Base-by-base conservation (phyloP, 2,329 filamentous ascomycete species). In the Pseudopyricularia javanii region DNA sequence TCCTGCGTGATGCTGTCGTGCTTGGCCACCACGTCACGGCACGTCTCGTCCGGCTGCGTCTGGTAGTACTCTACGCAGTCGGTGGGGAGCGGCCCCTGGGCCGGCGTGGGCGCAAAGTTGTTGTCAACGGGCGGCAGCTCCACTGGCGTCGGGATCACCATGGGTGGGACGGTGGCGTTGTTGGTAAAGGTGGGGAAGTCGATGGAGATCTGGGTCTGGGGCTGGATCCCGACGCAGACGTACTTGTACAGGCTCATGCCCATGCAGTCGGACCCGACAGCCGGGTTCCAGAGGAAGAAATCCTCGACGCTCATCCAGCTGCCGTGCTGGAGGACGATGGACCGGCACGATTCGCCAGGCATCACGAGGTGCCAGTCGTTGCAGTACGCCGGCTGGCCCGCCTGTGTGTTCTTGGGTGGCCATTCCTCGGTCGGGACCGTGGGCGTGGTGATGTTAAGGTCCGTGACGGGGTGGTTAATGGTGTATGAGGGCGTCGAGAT, bases 161-260 rank as follows among this genome's bases (percentile, higher is more conserved):
- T 40, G 48, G 48, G 48, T 7, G 48, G 48, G 28, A 43, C 35
- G 35, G 26, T 35, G 37, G 15, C 50, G 26, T 37, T 17, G 35
- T 22, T 47, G 37, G 26, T 45, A 22, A 28, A 14, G 15, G 35
- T 24, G 37, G 26, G 22, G 14, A 70, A 69, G 57, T 71, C 71
- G 32, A 77, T 78, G 3, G 68, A 66, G 0, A 61, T 63, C 5
- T 75, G 73, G 0, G 69, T 81, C 55, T 50, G 70, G 7, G 58
- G 57, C 7, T 86, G 81, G 82, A 62, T 80, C 53, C 35, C 49
- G 40, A 59, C 52, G 49, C 53, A 55, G 43, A 52, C 54, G 32
- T 54, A 59, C 8, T 52, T 52, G 45, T 54, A 48, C 7, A 50
- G 32, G 53, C 48, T 55, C 7, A 59, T 51, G 9, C 48, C 52